A percentile compares a stretch with the other conserved stretches of the same genome.
Evolutionary conservation across 2,329 filamentous ascomycete genomes (phyloP).

Genomic region (Xylariaceae sp.): DNA sequence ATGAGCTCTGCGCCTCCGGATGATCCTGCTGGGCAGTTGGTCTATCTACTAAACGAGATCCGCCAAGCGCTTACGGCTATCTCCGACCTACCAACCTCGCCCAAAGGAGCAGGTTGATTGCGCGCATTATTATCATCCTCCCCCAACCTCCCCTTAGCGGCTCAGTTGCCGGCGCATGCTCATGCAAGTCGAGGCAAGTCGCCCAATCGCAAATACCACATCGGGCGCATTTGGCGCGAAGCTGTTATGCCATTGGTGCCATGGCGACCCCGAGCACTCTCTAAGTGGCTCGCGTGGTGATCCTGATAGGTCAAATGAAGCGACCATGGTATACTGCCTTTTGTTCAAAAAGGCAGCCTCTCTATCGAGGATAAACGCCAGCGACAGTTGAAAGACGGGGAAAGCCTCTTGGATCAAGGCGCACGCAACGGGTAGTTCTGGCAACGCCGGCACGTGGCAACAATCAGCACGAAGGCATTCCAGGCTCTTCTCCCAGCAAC

Average conservation of each 20-base stretch:
- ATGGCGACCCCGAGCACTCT: slow-evolving; percentile 3
- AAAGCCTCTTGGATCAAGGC: neutral
- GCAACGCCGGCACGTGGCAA: neutral
- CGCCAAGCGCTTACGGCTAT: slow-evolving; percentile 5
- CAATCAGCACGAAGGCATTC: neutral
- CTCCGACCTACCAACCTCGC: slow-evolving; percentile 1
- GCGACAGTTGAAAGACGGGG: slow-evolving; percentile 3
- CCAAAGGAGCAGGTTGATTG: neutral
- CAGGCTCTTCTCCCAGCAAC: neutral
- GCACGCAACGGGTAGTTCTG: neutral
- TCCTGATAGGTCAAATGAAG: slow-evolving; percentile 28
- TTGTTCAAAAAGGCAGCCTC: slow-evolving; percentile 8
- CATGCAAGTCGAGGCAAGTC: slow-evolving; percentile 5
- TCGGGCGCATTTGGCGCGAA: slow-evolving; percentile 1
- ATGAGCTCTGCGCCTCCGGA: neutral
- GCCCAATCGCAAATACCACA: slow-evolving; percentile 1
- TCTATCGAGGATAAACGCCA: slow-evolving; percentile 3
- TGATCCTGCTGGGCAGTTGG: neutral
- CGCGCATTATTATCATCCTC: neutral
- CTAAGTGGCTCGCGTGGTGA: slow-evolving; percentile 13
- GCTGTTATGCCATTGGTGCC: slow-evolving; percentile 18
- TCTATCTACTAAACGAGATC: slow-evolving; percentile 1
- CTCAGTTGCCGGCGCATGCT: neutral
- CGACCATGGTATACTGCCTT: neutral
- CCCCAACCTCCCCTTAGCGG: neutral